Evolutionary conservation across 257 asterid species (phyloP).

Genomic region (Solanum neorickii): DNA sequence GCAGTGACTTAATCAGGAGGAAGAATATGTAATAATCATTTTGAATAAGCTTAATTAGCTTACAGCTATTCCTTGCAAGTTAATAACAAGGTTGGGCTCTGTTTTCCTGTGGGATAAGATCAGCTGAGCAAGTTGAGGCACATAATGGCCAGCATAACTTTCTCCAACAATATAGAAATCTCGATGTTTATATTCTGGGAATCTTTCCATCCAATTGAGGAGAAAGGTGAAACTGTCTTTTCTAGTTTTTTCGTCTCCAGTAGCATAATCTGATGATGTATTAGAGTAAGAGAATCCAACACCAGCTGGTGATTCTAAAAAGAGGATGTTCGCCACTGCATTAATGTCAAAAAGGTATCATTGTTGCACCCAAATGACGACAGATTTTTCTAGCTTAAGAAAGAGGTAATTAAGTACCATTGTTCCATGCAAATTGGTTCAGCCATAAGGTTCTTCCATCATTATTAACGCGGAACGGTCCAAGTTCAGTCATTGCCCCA

Average conservation of each 20-base stretch:
- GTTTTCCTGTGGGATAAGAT: neutral
- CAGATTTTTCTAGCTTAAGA: neutral
- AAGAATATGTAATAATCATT: neutral
- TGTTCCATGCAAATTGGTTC: conserved; percentile 54
- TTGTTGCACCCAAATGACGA: neutral
- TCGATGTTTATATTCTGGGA: conserved; percentile 7
- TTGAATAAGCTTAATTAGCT: neutral
- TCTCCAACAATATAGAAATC: conserved; percentile 10
- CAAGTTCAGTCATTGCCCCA: conserved; percentile 59
- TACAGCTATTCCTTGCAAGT: conserved; percentile 10
- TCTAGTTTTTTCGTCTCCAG: conserved; percentile 4
- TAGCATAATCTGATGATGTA: conserved; percentile 1
- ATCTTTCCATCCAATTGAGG: conserved; percentile 12
- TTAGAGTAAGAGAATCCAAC: conserved; percentile 17
- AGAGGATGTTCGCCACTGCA: conserved; percentile 9
- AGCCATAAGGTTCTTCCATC: conserved; percentile 48
- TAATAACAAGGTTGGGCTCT: neutral
- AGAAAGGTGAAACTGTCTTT: conserved; percentile 1
- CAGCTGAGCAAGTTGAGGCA: conserved; percentile 8
- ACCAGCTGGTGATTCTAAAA: conserved; percentile 14
- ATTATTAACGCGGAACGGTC: conserved; percentile 53
- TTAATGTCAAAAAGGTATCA: neutral
- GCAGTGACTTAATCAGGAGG: neutral
- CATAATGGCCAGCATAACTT: conserved; percentile 13
- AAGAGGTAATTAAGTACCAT: conserved; percentile 16